A percentile compares a stretch with the other conserved stretches of the same genome.
phyloP scores from a whole-genome alignment of 2,329 filamentous ascomycete genomes.

The Emergomyces pasteurianus region DNA sequence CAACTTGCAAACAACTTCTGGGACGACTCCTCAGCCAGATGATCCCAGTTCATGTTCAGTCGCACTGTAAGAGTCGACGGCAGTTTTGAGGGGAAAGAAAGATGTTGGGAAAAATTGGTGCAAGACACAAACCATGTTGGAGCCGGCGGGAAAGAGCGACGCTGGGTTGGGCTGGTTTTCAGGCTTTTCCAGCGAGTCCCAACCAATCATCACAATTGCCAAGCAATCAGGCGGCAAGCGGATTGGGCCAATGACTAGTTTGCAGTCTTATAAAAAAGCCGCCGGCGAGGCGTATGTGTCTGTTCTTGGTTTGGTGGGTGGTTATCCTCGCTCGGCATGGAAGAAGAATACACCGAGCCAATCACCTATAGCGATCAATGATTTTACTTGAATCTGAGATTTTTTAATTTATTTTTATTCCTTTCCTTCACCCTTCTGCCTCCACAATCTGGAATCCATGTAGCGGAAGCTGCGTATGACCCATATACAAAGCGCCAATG shows the following conservation, averaged over 20 bases:
- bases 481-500: too few species aligned
- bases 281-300: not conserved
- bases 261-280: not conserved
- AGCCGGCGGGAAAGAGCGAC: not conserved
- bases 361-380: not conserved
- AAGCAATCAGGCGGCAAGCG: not conserved
- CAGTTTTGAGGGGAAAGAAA: not conserved
- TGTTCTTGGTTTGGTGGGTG: too few species aligned
- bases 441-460: not conserved
- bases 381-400: not conserved
- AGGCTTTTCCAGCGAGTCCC: not conserved
- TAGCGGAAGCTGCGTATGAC: not conserved
- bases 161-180: too few species aligned
- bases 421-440: not conserved
- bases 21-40: conserved; percentile 7
- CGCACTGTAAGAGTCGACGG: not conserved
- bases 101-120: not conserved
- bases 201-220: not conserved
- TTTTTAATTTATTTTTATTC: not conserved
- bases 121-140: not conserved
- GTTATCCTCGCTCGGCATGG: not conserved
- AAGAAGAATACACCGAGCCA: not conserved
- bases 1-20: conserved; percentile 7
- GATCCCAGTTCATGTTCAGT: conserved; percentile 5
- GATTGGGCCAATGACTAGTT: too few species aligned